These are phyloP conservation scores for Crotalaria pallida DNA, from an alignment of 306 rosid genomes.

Conservation along the genomic window DNA sequence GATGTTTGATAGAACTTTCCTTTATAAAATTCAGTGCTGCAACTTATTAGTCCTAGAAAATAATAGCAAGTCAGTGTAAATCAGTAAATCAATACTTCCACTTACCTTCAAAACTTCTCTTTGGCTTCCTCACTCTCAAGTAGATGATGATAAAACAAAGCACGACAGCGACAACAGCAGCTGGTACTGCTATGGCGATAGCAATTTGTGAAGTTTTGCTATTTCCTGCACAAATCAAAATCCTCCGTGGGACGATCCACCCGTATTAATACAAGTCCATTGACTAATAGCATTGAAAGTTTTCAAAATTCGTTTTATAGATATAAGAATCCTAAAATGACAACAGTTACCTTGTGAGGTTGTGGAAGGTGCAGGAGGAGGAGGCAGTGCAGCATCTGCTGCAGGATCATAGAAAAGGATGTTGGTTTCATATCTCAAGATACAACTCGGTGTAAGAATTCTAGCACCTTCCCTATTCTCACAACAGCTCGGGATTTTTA, in stretches of 20 bases:
- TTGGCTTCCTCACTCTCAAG: conserved; percentile 1
- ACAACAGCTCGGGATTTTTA: not conserved
- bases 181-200: conserved; percentile 16
- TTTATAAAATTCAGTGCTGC: not conserved
- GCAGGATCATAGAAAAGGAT: not conserved
- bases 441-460: conserved; percentile 26
- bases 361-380: not conserved
- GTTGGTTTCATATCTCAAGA: not conserved
- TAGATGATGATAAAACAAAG: conserved; percentile 2
- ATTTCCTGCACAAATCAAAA: conserved; percentile 38
- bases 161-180: conserved; percentile 6
- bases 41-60: not conserved
- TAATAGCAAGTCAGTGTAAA: not conserved
- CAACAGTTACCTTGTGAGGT: not conserved
- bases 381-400: not conserved
- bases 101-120: conserved; percentile 14
- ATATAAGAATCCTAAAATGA: not conserved
- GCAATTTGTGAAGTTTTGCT: conserved; percentile 1
- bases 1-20: not conserved
- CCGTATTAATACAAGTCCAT: not conserved
- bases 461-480: not conserved
- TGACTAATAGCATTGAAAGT: not conserved
- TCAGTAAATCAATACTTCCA: not conserved
- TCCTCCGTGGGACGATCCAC: not conserved
- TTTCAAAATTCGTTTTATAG: not conserved